Conservation (phyloP, 352 stramenopile genomes). For the Hyaloperonospora arabidopsidis region DNA sequence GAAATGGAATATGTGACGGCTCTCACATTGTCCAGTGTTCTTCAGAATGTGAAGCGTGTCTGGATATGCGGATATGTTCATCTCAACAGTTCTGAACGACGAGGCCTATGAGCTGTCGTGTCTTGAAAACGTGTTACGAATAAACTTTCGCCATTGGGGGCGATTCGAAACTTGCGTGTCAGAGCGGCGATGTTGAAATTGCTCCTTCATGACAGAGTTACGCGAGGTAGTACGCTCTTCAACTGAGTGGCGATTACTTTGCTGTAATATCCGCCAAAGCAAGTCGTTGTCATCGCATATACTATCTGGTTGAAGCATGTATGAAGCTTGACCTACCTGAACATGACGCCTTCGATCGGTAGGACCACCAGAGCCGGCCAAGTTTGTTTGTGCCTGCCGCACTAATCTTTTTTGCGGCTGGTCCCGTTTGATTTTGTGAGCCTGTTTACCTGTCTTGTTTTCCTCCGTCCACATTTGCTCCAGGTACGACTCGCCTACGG, state of each 20-base stretch:
- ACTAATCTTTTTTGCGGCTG: not conserved
- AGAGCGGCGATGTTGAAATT: conserved; percentile 21
- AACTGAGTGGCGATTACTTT: conserved; percentile 19
- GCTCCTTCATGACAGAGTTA: conserved; percentile 7
- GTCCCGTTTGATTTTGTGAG: conserved; percentile 1
- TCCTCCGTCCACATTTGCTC: conserved; percentile 24
- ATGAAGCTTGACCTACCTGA: conserved; percentile 11
- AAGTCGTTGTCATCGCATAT: not conserved
- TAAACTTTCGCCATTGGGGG: conserved; percentile 22
- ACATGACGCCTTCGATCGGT: conserved; percentile 1
- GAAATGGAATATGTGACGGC: too few relatives aligned
- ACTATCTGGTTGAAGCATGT: not conserved
- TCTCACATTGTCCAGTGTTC: too few relatives aligned
- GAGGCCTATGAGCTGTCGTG: not conserved
- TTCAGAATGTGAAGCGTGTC: not conserved
- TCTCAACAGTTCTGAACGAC: not conserved
- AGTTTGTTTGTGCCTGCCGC: not conserved
- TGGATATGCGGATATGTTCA: not conserved
- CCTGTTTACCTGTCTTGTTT: conserved; percentile 16
- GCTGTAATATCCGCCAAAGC: conserved; percentile 2
- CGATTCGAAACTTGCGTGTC: conserved; percentile 16
- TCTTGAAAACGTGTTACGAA: conserved; percentile 21
- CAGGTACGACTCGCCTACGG: conserved; percentile 30
- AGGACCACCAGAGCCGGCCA: not conserved
- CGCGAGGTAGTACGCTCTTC: conserved; percentile 13